Evolutionary conservation across 257 asterid genomes (phyloP).

Genomic region (Lycium barbarum): DNA sequence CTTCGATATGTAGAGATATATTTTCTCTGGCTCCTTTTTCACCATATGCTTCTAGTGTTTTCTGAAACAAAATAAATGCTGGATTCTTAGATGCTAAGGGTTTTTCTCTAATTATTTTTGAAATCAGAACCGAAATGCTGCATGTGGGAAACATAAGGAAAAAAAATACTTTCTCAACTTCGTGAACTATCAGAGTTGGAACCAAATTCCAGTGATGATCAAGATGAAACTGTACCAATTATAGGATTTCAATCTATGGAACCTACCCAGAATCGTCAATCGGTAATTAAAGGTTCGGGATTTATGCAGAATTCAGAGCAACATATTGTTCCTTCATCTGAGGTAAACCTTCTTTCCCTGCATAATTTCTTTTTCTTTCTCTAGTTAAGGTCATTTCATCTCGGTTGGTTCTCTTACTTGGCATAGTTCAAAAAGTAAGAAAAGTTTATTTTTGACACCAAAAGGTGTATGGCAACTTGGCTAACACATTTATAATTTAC

Average conservation of each 20-base stretch:
- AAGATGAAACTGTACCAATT: slow-evolving; percentile 50
- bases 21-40: not conserved
- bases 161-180: slow-evolving; percentile 81
- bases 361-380: not conserved
- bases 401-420: not conserved
- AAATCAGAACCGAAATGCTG: slow-evolving; percentile 83
- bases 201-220: slow-evolving; percentile 56
- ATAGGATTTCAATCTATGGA: slow-evolving; percentile 42
- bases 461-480: no score
- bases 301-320: slow-evolving; percentile 43
- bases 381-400: not conserved
- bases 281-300: slow-evolving; percentile 40
- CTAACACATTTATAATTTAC: no score
- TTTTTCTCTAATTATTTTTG: not conserved
- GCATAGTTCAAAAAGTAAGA: no score
- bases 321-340: slow-evolving; percentile 46
- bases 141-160: slow-evolving; percentile 81
- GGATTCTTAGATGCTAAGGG: not conserved
- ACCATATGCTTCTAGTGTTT: not conserved
- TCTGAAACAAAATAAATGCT: not conserved
- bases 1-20: not conserved
- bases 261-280: slow-evolving; percentile 41
- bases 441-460: no score
- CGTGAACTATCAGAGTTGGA: slow-evolving; percentile 71
- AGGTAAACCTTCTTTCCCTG: slow-evolving; percentile 47